Evolutionary conservation across 2,329 filamentous ascomycete genomes (phyloP).

Genomic region (Chaetothyriales sp.): DNA sequence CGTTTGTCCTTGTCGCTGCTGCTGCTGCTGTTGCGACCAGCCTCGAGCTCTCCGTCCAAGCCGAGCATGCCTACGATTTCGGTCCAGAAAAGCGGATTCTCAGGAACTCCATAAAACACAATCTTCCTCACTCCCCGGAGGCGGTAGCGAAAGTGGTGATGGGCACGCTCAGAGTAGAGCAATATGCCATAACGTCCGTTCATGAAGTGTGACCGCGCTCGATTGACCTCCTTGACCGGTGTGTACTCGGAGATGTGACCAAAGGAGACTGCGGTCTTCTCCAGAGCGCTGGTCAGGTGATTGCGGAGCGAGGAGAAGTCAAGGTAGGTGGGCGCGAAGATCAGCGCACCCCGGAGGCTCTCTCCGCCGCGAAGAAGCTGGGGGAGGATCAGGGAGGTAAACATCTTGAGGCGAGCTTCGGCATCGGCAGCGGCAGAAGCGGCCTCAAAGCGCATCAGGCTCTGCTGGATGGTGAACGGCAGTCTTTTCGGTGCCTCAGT

Average conservation of each 20-base stretch:
- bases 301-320: conserved; percentile 92
- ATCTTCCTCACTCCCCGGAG: conserved; percentile 68
- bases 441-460: conserved; percentile 73
- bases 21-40: conserved; percentile 33
- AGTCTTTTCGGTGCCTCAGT: conserved; percentile 44
- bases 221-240: conserved; percentile 58
- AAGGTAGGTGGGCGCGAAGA: conserved; percentile 86
- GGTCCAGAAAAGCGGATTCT: conserved; percentile 50
- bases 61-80: conserved; percentile 30
- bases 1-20: conserved; percentile 28
- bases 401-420: conserved; percentile 80
- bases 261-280: conserved; percentile 48
- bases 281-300: conserved; percentile 60
- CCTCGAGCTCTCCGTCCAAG: conserved; percentile 37
- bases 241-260: conserved; percentile 83
- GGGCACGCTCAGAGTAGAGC: conserved; percentile 86
- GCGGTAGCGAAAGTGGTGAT: conserved; percentile 84
- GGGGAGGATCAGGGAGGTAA: conserved; percentile 67
- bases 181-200: conserved; percentile 67
- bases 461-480: conserved; percentile 58
- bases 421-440: conserved; percentile 58
- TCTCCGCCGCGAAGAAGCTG: conserved; percentile 54
- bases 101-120: conserved; percentile 80
- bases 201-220: conserved; percentile 76
- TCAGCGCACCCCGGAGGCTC: conserved; percentile 53